Conservation (phyloP, 2,329 filamentous ascomycete species). For the Paecilomyces fulvus region DNA sequence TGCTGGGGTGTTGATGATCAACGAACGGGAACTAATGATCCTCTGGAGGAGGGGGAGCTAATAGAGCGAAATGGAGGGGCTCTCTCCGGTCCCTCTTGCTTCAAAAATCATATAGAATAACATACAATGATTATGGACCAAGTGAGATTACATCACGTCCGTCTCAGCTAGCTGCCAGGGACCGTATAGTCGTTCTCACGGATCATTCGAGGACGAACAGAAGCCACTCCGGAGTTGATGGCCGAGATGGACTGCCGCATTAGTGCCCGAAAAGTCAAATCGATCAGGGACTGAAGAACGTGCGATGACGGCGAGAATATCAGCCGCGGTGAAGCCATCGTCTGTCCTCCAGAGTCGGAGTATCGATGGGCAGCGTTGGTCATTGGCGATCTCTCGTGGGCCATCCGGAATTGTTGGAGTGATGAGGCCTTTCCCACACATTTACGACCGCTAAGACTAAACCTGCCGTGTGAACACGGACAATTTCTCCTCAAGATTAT, state of each 20-base stretch:
- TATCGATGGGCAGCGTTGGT: neutral
- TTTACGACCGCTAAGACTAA: neutral
- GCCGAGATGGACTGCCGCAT: neutral
- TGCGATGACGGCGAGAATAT: neutral
- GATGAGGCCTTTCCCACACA: neutral
- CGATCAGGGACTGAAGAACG: neutral
- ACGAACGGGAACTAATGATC: neutral
- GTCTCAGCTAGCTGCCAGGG: neutral
- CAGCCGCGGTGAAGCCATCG: neutral
- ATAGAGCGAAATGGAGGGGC: neutral
- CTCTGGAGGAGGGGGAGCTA: neutral
- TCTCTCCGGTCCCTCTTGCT: neutral
- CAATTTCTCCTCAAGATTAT: neutral
- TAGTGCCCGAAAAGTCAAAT: neutral
- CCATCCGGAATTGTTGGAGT: neutral
- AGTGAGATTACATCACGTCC: neutral
- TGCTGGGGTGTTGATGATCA: neutral
- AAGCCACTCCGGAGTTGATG: neutral
- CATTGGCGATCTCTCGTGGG: neutral
- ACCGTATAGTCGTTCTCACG: neutral
- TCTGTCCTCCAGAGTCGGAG: neutral
- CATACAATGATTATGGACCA: neutral
- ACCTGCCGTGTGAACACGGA: neutral
- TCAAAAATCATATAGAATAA: no score
- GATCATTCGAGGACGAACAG: neutral